Evolutionary conservation across 805 yeast genomes (phyloP).

Genomic region (Starmerella davenportii): DNA sequence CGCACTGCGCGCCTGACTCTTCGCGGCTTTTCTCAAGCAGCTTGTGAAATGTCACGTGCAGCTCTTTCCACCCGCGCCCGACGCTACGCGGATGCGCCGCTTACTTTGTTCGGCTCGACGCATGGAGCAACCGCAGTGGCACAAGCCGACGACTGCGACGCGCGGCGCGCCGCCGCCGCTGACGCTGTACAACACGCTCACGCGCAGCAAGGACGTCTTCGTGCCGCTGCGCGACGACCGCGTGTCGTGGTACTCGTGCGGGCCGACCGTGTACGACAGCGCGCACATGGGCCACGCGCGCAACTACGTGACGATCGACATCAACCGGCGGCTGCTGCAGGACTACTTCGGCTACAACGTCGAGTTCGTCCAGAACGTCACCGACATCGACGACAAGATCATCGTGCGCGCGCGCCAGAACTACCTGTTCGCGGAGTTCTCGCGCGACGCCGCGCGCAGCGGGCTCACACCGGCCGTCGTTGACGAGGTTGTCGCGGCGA

Average conservation of each 20-base stretch:
- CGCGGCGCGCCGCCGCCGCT: conserved; percentile 27
- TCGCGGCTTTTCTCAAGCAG: too few relatives aligned
- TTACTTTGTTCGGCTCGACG: background rate
- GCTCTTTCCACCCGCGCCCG: background rate
- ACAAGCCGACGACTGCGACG: conserved; percentile 22
- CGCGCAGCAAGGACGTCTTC: conserved; percentile 63
- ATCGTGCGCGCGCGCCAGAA: conserved; percentile 86
- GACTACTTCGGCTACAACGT: conserved; percentile 85
- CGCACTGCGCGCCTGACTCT: too few relatives aligned
- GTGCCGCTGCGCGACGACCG: conserved; percentile 42
- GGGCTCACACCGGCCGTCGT: conserved; percentile 25
- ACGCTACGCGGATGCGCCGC: background rate
- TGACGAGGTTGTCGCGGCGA: conserved; percentile 9
- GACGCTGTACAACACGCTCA: conserved; percentile 64
- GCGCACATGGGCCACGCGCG: conserved; percentile 98
- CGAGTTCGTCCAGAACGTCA: conserved; percentile 82
- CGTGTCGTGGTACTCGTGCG: conserved; percentile 93
- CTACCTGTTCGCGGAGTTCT: conserved; percentile 51
- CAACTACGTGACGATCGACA: conserved; percentile 86
- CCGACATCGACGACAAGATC: conserved; percentile 97
- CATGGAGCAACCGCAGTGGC: conserved; percentile 36
- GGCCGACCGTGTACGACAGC: conserved; percentile 93
- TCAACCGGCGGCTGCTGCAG: conserved; percentile 72
- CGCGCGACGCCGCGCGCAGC: conserved; percentile 20
- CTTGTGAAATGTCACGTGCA: background rate